Base-by-base conservation (phyloP, 495 filamentous ascomycete genomes). In the Xeromyces bisporus region DNA sequence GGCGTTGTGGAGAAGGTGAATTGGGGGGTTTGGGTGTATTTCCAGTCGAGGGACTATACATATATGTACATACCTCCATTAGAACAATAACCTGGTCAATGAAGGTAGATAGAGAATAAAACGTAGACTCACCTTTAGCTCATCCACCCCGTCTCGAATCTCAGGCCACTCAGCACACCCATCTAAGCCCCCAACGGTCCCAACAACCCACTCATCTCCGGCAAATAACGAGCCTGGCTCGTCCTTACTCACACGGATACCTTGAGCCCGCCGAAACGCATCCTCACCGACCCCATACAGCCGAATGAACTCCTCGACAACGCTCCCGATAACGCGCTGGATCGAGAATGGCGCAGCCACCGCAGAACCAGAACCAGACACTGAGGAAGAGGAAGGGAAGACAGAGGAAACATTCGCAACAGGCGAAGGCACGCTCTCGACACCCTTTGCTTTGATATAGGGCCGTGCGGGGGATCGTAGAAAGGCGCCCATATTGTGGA, bases 371-470 rank as follows among this genome's bases (percentile, higher is more conserved):
- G n/a, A n/a, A n/a, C n/a, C n/a, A n/a, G n/a, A n/a, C n/a, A n/a
- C n/a, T n/a, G n/a, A n/a, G 14, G 46, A 47, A 7, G 52, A 50
- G 36, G 58, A 46, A 14, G 35, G 39, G 34, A 66, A 46, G 5
- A 43, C 46, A 31, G 59, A 74, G 15, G 51, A 64, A 6, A 93
- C 73, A 62, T 97, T 96, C 13, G 69, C 62, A 10, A 96, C 71
- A 0, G 77, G 71, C 11, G 82, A 89, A 34, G 79, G 73, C 9
- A 94, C 84, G 47, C 89, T 96, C 45, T 87, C 82, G n/a, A 93
- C 84, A 0, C 91, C 89, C 32, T 75, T 69, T 0, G 85, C 82
- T 34, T 67, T 69, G 35, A 96, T 73, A 47, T 69, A 86, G 1
- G 62, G 62, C 31, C 68, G 73, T 2, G 78, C 80, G 0, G 80